Conservation (phyloP, 768 basidiomycete species). For the Pleurotus salmoneostramineus region DNA sequence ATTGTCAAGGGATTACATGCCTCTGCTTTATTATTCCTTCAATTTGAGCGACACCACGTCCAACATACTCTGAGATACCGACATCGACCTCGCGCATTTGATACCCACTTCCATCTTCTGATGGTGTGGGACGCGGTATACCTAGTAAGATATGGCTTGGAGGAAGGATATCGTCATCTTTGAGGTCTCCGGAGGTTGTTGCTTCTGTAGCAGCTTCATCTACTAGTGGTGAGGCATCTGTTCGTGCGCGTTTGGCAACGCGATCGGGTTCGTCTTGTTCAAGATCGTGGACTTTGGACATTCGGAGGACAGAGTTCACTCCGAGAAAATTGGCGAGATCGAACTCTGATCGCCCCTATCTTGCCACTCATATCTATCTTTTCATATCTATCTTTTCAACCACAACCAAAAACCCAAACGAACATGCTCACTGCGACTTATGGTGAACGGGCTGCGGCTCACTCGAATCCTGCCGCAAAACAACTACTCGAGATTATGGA, state of each 20-base stretch:
- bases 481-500: slow-evolving; percentile 78
- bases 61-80: slow-evolving; percentile 87
- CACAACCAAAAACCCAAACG: slow-evolving; percentile 22
- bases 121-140: slow-evolving; percentile 42
- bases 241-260: slow-evolving; percentile 10
- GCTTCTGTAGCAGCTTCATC: not conserved
- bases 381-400: not conserved
- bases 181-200: not conserved
- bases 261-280: slow-evolving; percentile 40
- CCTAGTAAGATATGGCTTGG: slow-evolving; percentile 73
- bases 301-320: slow-evolving; percentile 10
- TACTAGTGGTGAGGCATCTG: not conserved
- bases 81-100: slow-evolving; percentile 78
- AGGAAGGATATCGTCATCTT: slow-evolving; percentile 44
- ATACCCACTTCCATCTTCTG: slow-evolving; percentile 44
- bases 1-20: slow-evolving; percentile 35
- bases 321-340: not conserved
- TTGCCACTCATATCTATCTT: not conserved
- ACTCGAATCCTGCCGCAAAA: slow-evolving; percentile 74
- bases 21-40: slow-evolving; percentile 96
- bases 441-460: slow-evolving; percentile 50
- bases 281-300: slow-evolving; percentile 43
- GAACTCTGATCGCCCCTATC: slow-evolving; percentile 5
- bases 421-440: slow-evolving; percentile 47
- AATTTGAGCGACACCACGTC: slow-evolving; percentile 63